Evolutionary conservation across 1,139 yeast genomes (phyloP).

Genomic region (Kazachstania sp.): DNA sequence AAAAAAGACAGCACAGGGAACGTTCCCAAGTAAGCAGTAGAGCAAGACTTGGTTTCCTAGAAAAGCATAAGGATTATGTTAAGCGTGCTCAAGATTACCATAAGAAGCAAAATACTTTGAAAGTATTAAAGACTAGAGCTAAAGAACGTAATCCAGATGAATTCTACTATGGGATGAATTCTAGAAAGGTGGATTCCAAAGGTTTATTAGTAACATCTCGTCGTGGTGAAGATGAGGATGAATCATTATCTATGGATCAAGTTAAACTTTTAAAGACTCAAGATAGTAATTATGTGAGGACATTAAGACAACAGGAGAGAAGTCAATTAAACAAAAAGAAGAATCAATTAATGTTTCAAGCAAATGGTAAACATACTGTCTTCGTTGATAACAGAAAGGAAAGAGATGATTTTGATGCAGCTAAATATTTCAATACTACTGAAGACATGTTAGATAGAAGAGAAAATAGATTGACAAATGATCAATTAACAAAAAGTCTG

Average conservation of each 20-base stretch:
- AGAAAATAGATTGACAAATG: slow-evolving; percentile 61
- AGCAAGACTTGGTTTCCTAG: slow-evolving; percentile 70
- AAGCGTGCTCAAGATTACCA: slow-evolving; percentile 86
- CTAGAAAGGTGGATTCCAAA: slow-evolving; percentile 50
- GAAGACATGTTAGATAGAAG: slow-evolving; percentile 50
- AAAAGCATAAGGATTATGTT: slow-evolving; percentile 90
- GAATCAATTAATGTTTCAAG: slow-evolving; percentile 44
- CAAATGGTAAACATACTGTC: slow-evolving; percentile 71
- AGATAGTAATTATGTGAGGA: slow-evolving; percentile 76
- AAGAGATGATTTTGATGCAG: slow-evolving; percentile 54
- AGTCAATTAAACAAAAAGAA: slow-evolving; percentile 56
- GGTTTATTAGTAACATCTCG: slow-evolving; percentile 66
- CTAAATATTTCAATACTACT: slow-evolving; percentile 61
- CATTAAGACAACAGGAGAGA: slow-evolving; percentile 61
- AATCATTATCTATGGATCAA: slow-evolving; percentile 56
- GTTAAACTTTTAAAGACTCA: slow-evolving; percentile 79
- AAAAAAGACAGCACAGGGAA: slow-evolving; percentile 92
- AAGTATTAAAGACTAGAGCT: slow-evolving; percentile 66
- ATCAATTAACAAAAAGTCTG: slow-evolving; percentile 39
- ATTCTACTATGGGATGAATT: slow-evolving; percentile 87
- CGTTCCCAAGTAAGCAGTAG: slow-evolving; percentile 78
- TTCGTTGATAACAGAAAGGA: slow-evolving; percentile 62
- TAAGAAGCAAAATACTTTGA: slow-evolving; percentile 76
- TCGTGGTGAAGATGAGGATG: slow-evolving; percentile 41
- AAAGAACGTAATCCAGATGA: slow-evolving; percentile 85